Conservation (phyloP, 208 protist genomes). For the Angomonas ambiguus region DNA sequence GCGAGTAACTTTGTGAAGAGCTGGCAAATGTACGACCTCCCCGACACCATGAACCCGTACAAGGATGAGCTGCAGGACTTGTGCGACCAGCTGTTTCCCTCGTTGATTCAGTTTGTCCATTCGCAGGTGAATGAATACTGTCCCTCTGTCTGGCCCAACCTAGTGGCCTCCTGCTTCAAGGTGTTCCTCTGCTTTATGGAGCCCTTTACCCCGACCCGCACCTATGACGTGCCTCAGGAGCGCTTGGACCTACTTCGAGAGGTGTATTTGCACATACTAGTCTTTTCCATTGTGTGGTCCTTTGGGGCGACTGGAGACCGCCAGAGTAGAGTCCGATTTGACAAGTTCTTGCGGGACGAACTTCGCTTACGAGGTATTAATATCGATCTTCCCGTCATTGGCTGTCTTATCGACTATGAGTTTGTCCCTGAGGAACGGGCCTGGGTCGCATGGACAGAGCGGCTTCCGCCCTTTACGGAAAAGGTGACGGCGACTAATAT, state of each 20-base stretch:
- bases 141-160: constrained; percentile 93
- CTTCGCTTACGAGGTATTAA: constrained; percentile 58
- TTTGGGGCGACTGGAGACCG: constrained; percentile 94
- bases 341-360: constrained; percentile 89
- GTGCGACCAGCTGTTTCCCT: constrained; percentile 86
- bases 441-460: constrained; percentile 94
- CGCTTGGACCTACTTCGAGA: constrained; percentile 73
- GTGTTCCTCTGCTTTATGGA: constrained; percentile 89
- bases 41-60: constrained; percentile 77
- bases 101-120: constrained; percentile 91
- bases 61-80: constrained; percentile 79
- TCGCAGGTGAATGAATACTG: constrained; percentile 91
- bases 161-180: constrained; percentile 92
- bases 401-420: constrained; percentile 94
- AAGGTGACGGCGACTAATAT: constrained; percentile 88
- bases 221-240: constrained; percentile 78
- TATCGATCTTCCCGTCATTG: constrained; percentile 87
- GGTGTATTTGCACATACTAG: constrained; percentile 87
- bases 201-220: constrained; percentile 80
- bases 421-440: constrained; percentile 83
- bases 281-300: constrained; percentile 97
- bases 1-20: constrained; percentile 75
- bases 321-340: constrained; percentile 89
- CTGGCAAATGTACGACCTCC: constrained; percentile 84
- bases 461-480: constrained; percentile 75